A percentile compares a stretch with the other conserved stretches of the same genome.
These are phyloP conservation scores for Chionographis japonica DNA, from an alignment of 106 monocot genomes.

Conservation along the genomic window DNA sequence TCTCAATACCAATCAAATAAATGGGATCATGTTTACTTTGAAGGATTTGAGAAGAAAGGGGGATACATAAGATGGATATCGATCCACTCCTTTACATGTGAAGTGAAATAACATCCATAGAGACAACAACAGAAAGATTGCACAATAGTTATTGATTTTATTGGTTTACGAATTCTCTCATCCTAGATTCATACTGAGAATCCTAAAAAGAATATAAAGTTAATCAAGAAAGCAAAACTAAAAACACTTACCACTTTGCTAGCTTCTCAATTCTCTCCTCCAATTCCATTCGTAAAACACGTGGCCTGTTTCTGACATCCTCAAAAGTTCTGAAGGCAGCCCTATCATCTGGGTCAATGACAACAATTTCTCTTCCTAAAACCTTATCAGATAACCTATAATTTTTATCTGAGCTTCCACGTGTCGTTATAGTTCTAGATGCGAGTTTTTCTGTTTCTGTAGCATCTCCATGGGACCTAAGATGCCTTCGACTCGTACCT, in stretches of 20 bases:
- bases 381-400: conserved; percentile 4
- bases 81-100: too few species aligned
- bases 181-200: neutral
- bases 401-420: conserved; percentile 10
- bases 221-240: neutral
- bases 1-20: too few species aligned
- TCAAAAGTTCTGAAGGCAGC: conserved; percentile 90
- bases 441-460: neutral
- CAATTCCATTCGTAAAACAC: conserved; percentile 82
- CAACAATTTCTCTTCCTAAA: conserved; percentile 12
- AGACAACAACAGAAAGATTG: too few species aligned
- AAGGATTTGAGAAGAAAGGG: too few species aligned
- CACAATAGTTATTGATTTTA: too few species aligned
- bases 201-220: neutral
- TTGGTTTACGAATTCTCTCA: too few species aligned
- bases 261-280: conserved; percentile 82
- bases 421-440: conserved; percentile 6
- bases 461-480: neutral
- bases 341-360: conserved; percentile 52
- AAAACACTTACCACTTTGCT: conserved; percentile 57
- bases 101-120: too few species aligned
- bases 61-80: too few species aligned
- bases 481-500: conserved; percentile 3
- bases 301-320: conserved; percentile 81
- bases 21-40: too few species aligned